Conservation (phyloP, 2,329 filamentous ascomycete genomes). For the Helotiales sp. region DNA sequence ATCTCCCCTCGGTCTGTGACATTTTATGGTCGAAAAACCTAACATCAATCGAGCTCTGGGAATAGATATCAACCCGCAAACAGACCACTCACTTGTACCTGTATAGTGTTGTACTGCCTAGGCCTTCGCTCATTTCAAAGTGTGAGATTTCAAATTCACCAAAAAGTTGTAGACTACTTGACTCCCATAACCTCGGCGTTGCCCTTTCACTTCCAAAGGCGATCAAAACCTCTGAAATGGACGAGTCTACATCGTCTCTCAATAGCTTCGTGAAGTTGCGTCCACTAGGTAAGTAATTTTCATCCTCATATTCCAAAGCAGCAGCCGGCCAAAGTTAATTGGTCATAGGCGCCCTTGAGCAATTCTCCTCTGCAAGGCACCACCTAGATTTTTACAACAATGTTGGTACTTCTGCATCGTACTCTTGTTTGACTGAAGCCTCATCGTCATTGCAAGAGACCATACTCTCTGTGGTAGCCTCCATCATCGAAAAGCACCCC, state of each 20-base stretch:
- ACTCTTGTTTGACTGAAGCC: neutral
- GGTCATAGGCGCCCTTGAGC: slow-evolving; percentile 8
- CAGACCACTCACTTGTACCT: too few relatives aligned
- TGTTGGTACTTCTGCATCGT: slow-evolving; percentile 13
- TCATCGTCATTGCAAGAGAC: neutral
- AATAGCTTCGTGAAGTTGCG: slow-evolving; percentile 1
- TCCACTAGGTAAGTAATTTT: neutral
- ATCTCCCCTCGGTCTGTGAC: too few relatives aligned
- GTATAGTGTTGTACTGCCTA: too few relatives aligned
- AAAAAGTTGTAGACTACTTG: too few relatives aligned
- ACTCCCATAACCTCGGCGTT: too few relatives aligned
- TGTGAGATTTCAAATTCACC: too few relatives aligned
- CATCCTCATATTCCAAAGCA: neutral
- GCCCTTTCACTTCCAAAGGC: too few relatives aligned
- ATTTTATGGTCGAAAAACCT: too few relatives aligned
- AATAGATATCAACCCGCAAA: too few relatives aligned
- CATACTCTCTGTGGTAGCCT: slow-evolving; percentile 8
- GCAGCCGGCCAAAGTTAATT: neutral
- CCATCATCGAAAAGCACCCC: slow-evolving; percentile 8
- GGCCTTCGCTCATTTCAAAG: too few relatives aligned
- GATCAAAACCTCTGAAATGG: neutral
- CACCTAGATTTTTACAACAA: slow-evolving; percentile 17
- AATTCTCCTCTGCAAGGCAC: slow-evolving; percentile 16
- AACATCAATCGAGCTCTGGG: too few relatives aligned
- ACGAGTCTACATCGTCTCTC: neutral